A percentile compares a stretch with the other conserved stretches of the same genome.
These are phyloP conservation scores for Globisporangium solare DNA, from an alignment of 352 stramenopile genomes.

Conservation along the genomic window DNA sequence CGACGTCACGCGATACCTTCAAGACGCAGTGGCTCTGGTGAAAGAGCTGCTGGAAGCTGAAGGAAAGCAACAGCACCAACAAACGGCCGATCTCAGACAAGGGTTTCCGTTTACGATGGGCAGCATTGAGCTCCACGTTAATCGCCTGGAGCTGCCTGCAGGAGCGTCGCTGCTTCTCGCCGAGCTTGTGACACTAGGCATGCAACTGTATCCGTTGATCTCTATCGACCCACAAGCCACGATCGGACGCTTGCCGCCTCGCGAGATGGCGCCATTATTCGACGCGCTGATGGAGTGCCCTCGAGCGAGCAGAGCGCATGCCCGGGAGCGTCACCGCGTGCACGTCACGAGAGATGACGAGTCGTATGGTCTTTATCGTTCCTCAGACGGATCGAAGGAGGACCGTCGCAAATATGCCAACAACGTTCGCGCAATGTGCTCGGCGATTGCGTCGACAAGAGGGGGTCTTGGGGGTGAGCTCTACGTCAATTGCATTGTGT, in stretches of 20 bases:
- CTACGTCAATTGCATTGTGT: not conserved
- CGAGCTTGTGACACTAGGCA: not conserved
- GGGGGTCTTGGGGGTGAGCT: not conserved
- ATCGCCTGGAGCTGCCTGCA: slow-evolving; percentile 1
- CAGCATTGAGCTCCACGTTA: not conserved
- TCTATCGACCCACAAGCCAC: not conserved
- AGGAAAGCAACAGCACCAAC: not conserved
- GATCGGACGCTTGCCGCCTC: not conserved
- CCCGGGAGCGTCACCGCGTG: not conserved
- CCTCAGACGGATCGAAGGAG: not conserved
- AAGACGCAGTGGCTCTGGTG: not conserved
- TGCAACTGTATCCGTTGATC: slow-evolving; percentile 4
- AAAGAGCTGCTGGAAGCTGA: not conserved
- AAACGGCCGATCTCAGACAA: not conserved
- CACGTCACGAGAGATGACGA: not conserved
- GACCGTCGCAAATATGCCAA: slow-evolving; percentile 3
- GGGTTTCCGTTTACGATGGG: not conserved
- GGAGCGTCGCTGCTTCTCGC: slow-evolving; percentile 1
- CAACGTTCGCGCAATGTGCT: slow-evolving; percentile 7
- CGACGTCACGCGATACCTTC: not conserved
- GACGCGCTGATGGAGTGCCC: not conserved
- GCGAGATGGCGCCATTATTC: not conserved
- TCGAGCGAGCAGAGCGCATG: not conserved
- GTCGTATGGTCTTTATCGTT: too few species aligned
- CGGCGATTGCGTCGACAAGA: not conserved